phyloP scores from a whole-genome alignment of 2,329 filamentous ascomycete species.

The Pezicula carpinea region DNA sequence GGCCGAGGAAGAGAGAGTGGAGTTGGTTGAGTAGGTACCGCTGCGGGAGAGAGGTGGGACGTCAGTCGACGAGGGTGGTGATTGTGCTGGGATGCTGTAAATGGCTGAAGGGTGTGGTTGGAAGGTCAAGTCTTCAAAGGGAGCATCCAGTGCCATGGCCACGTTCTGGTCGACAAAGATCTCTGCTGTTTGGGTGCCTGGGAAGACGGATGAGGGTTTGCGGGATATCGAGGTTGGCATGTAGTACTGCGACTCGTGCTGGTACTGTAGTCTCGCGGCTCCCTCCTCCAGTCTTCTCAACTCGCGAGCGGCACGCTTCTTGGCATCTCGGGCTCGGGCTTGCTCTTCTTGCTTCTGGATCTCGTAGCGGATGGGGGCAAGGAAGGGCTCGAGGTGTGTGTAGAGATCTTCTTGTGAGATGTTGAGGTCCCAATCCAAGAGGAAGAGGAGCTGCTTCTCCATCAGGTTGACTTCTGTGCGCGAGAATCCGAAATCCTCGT shows the following conservation, averaged over 20 bases:
- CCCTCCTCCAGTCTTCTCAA: conserved; percentile 18
- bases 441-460: conserved; percentile 96
- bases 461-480: conserved; percentile 97
- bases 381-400: conserved; percentile 79
- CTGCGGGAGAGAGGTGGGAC: conserved; percentile 30
- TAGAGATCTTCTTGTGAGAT: conserved; percentile 84
- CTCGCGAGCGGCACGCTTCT: conserved; percentile 16
- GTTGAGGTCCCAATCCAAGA: conserved; percentile 90
- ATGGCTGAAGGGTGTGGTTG: conserved; percentile 1
- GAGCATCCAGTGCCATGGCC: conserved; percentile 7
- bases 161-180: conserved; percentile 1
- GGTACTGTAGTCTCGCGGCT: conserved; percentile 15
- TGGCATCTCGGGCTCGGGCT: conserved; percentile 12
- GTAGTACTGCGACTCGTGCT: conserved; percentile 22
- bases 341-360: conserved; percentile 31
- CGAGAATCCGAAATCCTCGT: conserved; percentile 78
- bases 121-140: conserved; percentile 14
- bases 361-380: conserved; percentile 72
- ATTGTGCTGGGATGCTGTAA: conserved; percentile 17
- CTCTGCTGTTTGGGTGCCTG: background rate
- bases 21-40: conserved; percentile 24
- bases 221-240: conserved; percentile 9
- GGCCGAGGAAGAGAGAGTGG: conserved; percentile 26
- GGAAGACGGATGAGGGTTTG: conserved; percentile 1
- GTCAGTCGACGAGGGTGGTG: conserved; percentile 31